phyloP scores from a whole-genome alignment of 1,139 yeast genomes.

The Hyphopichia pseudoburtonii region DNA sequence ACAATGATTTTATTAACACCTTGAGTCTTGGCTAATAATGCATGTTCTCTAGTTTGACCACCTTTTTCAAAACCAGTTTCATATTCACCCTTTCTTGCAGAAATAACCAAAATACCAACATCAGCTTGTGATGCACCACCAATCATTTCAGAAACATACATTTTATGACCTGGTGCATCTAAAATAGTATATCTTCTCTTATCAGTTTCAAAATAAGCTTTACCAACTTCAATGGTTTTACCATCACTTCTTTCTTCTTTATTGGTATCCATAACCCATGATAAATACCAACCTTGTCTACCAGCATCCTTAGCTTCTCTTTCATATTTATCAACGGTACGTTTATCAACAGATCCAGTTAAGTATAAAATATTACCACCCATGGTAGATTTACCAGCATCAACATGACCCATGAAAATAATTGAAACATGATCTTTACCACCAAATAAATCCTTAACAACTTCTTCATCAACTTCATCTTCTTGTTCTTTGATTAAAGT shows the following conservation, averaged over 20 bases:
- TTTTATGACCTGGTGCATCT: slow-evolving; percentile 99
- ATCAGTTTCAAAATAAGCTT: slow-evolving; percentile 95
- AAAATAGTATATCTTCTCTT: slow-evolving; percentile 95
- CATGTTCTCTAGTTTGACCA: slow-evolving; percentile 99
- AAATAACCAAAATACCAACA: slow-evolving; percentile 92
- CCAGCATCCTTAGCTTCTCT: slow-evolving; percentile 99
- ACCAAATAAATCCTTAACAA: slow-evolving; percentile 90
- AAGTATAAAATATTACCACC: slow-evolving; percentile 93
- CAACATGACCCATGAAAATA: slow-evolving; percentile 99
- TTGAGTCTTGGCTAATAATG: slow-evolving; percentile 94
- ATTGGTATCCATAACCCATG: slow-evolving; percentile 99
- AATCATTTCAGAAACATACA: slow-evolving; percentile 98
- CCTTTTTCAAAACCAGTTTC: slow-evolving; percentile 99
- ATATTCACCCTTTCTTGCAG: slow-evolving; percentile 98
- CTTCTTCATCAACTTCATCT: slow-evolving; percentile 82
- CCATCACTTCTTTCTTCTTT: slow-evolving; percentile 98
- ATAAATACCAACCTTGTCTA: slow-evolving; percentile 98
- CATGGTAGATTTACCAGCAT: slow-evolving; percentile 99
- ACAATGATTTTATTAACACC: slow-evolving; percentile 94
- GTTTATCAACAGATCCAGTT: slow-evolving; percentile 97
- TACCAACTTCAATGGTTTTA: slow-evolving; percentile 98
- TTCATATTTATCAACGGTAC: slow-evolving; percentile 98
- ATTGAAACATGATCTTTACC: slow-evolving; percentile 96
- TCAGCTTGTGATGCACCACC: slow-evolving; percentile 99
- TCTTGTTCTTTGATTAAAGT: slow-evolving; percentile 72